phyloP scores from a whole-genome alignment of 2,329 filamentous ascomycete species.

The Alternaria conjuncta region DNA sequence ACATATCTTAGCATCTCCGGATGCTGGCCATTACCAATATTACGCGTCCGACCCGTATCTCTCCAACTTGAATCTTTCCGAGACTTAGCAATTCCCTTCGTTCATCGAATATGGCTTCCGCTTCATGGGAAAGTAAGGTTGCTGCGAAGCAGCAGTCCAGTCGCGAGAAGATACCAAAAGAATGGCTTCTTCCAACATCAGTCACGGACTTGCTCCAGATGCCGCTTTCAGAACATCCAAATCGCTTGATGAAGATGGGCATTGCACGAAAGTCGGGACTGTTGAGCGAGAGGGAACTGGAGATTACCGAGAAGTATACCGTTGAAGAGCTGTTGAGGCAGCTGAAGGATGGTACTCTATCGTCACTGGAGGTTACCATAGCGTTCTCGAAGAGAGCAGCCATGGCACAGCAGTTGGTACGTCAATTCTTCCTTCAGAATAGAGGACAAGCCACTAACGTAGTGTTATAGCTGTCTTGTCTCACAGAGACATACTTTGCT shows the following conservation, averaged over 20 bases:
- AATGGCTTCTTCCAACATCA: constrained; percentile 46
- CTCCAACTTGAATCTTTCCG: not conserved
- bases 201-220: constrained; percentile 1
- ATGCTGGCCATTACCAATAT: not conserved
- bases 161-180: constrained; percentile 43
- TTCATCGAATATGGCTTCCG: not conserved
- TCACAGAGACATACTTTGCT: constrained; percentile 62
- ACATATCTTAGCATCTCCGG: not conserved
- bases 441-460: not conserved
- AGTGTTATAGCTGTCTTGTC: constrained; percentile 58
- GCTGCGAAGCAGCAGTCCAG: not conserved
- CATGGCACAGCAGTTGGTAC: constrained; percentile 60
- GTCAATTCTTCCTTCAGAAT: no score
- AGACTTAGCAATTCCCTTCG: not conserved
- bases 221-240: constrained; percentile 2
- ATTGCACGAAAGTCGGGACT: constrained; percentile 61
- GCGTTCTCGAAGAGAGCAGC: constrained; percentile 60
- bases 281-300: constrained; percentile 58
- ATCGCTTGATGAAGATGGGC: constrained; percentile 42
- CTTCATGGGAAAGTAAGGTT: constrained; percentile 4
- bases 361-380: constrained; percentile 55
- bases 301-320: constrained; percentile 51
- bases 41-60: not conserved
- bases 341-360: constrained; percentile 50
- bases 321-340: constrained; percentile 47